A percentile compares a stretch with the other conserved stretches of the same genome.
Evolutionary conservation across 176 grass and related monocot species (phyloP).

Genomic region (Aegilops bicornis): DNA sequence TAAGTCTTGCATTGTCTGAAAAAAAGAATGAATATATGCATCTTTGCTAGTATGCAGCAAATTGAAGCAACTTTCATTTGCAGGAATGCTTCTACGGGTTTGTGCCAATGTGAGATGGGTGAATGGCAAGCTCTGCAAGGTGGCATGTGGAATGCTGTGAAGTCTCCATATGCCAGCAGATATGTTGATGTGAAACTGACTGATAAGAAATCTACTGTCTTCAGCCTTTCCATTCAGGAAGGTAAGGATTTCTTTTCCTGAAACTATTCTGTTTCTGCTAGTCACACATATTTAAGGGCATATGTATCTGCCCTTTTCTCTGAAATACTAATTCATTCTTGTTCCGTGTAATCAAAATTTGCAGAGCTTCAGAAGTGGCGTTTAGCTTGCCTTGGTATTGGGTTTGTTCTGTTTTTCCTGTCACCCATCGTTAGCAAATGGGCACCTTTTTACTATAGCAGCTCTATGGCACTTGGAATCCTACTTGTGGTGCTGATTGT

Average conservation of each 20-base stretch:
- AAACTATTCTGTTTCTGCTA: not conserved
- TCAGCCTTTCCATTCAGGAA: conserved; percentile 75
- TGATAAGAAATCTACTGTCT: conserved; percentile 66
- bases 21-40: not conserved
- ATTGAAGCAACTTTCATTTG: conserved; percentile 31
- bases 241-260: conserved; percentile 39
- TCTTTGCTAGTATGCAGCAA: not conserved
- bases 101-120: conserved; percentile 64
- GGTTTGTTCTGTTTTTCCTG: conserved; percentile 65
- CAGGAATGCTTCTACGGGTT: conserved; percentile 69
- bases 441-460: conserved; percentile 94
- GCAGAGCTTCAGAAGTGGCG: conserved; percentile 93
- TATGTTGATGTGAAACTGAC: conserved; percentile 75
- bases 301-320: conserved; percentile 9
- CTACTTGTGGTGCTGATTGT: conserved; percentile 83
- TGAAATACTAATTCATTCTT: not conserved
- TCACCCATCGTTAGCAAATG: conserved; percentile 87
- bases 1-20: conserved; percentile 41
- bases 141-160: conserved; percentile 62
- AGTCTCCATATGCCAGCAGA: conserved; percentile 75
- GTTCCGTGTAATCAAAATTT: conserved; percentile 17
- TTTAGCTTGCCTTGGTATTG: conserved; percentile 73
- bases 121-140: conserved; percentile 73
- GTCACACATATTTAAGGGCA: not conserved
- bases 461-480: conserved; percentile 89